Conservation (phyloP, 1,139 yeast genomes). For the Torulaspora pretoriensis region DNA sequence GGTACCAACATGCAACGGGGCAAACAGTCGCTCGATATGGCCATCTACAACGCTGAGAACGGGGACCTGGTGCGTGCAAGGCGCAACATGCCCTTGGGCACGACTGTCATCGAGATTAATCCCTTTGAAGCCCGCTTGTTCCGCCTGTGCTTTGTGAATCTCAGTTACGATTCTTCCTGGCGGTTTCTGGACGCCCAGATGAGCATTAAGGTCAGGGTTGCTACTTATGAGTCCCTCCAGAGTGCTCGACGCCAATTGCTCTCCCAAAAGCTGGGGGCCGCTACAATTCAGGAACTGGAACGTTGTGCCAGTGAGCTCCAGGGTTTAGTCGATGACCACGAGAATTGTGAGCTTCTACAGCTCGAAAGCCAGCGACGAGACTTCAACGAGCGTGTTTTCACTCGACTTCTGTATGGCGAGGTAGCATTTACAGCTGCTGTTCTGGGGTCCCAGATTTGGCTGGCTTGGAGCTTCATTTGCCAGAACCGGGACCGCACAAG, state of each 20-base stretch:
- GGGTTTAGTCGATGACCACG: background rate
- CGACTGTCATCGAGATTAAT: conserved; percentile 14
- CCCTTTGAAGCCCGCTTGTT: conserved; percentile 11
- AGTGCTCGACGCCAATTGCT: background rate
- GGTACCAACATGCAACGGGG: conserved; percentile 25
- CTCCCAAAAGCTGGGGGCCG: conserved; percentile 3
- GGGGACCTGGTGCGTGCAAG: conserved; percentile 20
- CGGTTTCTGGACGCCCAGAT: conserved; percentile 22
- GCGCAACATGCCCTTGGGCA: conserved; percentile 17
- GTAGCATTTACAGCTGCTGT: conserved; percentile 9
- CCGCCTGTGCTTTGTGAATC: conserved; percentile 22
- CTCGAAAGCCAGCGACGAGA: conserved; percentile 15
- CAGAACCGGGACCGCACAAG: conserved; percentile 1
- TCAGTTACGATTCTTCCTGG: conserved; percentile 31
- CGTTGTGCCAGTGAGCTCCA: background rate
- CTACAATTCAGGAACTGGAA: conserved; percentile 4
- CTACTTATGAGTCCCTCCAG: conserved; percentile 5
- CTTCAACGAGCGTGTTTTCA: conserved; percentile 16
- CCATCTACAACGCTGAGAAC: conserved; percentile 11
- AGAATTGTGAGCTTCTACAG: conserved; percentile 5
- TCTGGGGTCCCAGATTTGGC: conserved; percentile 10
- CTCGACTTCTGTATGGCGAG: conserved; percentile 15
- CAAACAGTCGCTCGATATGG: conserved; percentile 23
- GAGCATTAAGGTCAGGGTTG: conserved; percentile 12
- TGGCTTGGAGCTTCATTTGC: conserved; percentile 6